Conservation (phyloP, 2,329 filamentous ascomycete genomes). For the Cladosporium cucumerinum region DNA sequence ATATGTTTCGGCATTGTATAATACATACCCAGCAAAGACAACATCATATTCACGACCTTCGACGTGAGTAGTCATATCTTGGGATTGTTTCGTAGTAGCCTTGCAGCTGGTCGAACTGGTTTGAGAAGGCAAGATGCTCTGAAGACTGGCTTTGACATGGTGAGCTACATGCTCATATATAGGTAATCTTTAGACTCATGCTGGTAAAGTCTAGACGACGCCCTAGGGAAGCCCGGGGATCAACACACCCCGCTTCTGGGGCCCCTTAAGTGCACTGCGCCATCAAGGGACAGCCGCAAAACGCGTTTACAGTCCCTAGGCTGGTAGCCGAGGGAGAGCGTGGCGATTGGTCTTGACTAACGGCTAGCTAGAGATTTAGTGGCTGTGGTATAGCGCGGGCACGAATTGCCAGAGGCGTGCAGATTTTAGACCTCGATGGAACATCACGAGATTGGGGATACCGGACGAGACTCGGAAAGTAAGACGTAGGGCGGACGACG, state of each 20-base stretch:
- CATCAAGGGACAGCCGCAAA: not conserved
- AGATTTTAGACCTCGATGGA: not conserved
- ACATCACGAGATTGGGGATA: not conserved
- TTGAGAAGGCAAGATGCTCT: not conserved
- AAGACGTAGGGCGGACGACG: not conserved
- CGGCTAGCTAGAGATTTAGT: not conserved
- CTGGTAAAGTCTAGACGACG: not conserved
- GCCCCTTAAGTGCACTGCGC: not conserved
- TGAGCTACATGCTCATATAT: not conserved
- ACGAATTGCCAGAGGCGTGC: not conserved
- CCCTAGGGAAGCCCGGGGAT: not conserved
- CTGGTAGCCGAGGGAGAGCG: not conserved
- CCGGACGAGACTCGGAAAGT: constrained; percentile 1
- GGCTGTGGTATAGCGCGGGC: not conserved
- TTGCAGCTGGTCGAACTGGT: not conserved
- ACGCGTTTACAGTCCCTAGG: not conserved
- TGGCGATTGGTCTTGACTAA: not conserved
- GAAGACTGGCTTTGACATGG: not conserved
- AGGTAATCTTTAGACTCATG: not conserved
- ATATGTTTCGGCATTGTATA: not conserved
- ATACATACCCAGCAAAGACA: constrained; percentile 1
- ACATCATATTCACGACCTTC: constrained; percentile 10
- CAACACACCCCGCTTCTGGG: not conserved
- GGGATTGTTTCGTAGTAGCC: not conserved
- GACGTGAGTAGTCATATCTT: constrained; percentile 1